These are phyloP conservation scores for Xylaria sp. DNA, from an alignment of 2,329 filamentous ascomycete species.

Conservation along the genomic window DNA sequence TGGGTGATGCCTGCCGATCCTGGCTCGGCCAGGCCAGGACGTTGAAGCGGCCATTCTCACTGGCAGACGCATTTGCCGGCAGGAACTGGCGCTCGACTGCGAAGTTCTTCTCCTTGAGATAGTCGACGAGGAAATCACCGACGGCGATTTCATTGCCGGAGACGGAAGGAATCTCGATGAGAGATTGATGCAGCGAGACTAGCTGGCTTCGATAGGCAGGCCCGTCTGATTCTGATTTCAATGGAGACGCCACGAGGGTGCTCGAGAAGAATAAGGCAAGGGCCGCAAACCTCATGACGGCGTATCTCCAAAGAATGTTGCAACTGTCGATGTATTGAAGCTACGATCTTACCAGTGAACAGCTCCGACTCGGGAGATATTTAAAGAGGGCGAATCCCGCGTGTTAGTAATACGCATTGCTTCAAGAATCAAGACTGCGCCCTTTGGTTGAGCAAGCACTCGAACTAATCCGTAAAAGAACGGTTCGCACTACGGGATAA, in stretches of 20 bases:
- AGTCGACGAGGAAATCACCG: conserved; percentile 61
- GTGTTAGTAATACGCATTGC: too few relatives aligned
- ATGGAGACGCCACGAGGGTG: conserved; percentile 1
- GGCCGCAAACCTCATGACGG: conserved; percentile 13
- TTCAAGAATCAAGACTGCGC: too few relatives aligned
- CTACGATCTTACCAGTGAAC: background rate
- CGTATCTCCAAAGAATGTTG: background rate
- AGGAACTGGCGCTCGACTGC: conserved; percentile 40
- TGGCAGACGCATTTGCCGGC: conserved; percentile 29
- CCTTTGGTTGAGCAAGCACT: too few relatives aligned
- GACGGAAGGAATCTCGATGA: conserved; percentile 70
- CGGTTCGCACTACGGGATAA: too few relatives aligned
- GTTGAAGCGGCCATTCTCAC: conserved; percentile 56
- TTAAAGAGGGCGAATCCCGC: background rate
- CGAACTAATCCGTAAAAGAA: too few relatives aligned
- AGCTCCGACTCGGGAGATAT: background rate
- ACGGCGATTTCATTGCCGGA: conserved; percentile 63
- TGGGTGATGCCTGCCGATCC: conserved; percentile 44
- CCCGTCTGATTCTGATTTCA: conserved; percentile 1
- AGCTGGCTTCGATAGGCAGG: conserved; percentile 47
- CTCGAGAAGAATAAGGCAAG: conserved; percentile 9
- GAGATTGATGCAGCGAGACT: conserved; percentile 65
- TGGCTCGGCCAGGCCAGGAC: conserved; percentile 62
- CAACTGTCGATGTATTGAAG: too few relatives aligned
- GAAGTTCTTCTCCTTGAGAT: conserved; percentile 51